phyloP scores from a whole-genome alignment of 2,329 filamentous ascomycete species.

The Westerdykella aurantiaca region DNA sequence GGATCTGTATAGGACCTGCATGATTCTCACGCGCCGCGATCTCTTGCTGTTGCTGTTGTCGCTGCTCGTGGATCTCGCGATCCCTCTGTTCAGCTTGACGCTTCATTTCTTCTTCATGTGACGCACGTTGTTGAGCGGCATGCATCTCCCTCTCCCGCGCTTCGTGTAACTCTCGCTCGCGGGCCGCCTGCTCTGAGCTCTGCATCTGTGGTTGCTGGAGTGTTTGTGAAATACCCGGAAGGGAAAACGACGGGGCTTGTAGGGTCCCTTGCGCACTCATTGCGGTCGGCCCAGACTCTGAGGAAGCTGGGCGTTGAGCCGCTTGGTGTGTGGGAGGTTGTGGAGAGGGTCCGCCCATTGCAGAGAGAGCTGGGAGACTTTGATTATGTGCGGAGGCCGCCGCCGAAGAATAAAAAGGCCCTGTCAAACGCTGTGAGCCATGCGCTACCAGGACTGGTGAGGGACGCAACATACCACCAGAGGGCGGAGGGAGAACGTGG shows the following conservation, averaged over 20 bases:
- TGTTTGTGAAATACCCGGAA: slow-evolving; percentile 43
- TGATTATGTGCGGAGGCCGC: slow-evolving; percentile 35
- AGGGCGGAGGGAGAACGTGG: slow-evolving; percentile 37
- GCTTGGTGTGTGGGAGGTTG: slow-evolving; percentile 38
- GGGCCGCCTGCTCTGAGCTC: slow-evolving; percentile 35
- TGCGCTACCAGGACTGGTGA: slow-evolving; percentile 6
- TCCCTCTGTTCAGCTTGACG: slow-evolving; percentile 47
- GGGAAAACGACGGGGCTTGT: slow-evolving; percentile 39
- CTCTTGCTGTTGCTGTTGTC: slow-evolving; percentile 60
- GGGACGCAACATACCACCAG: slow-evolving; percentile 25
- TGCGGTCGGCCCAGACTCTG: slow-evolving; percentile 30
- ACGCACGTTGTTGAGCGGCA: slow-evolving; percentile 29
- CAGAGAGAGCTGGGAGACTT: slow-evolving; percentile 41
- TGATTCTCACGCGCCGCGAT: slow-evolving; percentile 78
- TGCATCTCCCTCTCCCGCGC: slow-evolving; percentile 46
- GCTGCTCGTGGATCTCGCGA: slow-evolving; percentile 58
- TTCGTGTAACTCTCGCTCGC: slow-evolving; percentile 43
- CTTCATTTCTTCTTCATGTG: slow-evolving; percentile 51
- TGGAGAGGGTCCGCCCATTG: slow-evolving; percentile 42
- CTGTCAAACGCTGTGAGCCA: slow-evolving; percentile 21
- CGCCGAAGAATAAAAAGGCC: slow-evolving; percentile 39
- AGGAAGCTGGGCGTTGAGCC: slow-evolving; percentile 32
- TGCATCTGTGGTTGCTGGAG: slow-evolving; percentile 36
- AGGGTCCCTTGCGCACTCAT: slow-evolving; percentile 28
- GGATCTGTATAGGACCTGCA: slow-evolving; percentile 80